Base-by-base conservation (phyloP, 495 filamentous ascomycete genomes). In the Chaetomium fimeti region DNA sequence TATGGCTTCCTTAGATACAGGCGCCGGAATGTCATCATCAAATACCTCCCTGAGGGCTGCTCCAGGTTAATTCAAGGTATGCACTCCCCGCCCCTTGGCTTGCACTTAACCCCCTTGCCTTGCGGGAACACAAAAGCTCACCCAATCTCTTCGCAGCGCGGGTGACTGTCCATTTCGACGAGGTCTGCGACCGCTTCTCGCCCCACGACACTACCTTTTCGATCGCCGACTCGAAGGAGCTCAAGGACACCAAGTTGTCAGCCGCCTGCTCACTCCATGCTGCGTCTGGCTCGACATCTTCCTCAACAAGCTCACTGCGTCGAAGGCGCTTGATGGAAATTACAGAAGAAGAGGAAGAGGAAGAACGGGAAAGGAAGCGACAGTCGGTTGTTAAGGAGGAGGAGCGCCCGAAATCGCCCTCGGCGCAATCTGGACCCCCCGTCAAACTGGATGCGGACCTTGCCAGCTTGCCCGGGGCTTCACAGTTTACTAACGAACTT, bases 1-100 rank as follows among this genome's bases (percentile, higher is more conserved):
- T 98, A 93, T 72, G 95, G 94, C 43, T 94, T 97, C 66, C 77
- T 98, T 59, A 85, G 90, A 61, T 98, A 97, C 71, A 84, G 94
- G 27, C 87, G 93, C 68, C 85, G 91, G 69, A 97, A 92, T 77
- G 89, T 98, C 59, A 78, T 98, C 51, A 84, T 98, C 69, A 96
- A 93, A 73, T 97, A 92, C 71, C 80, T 96, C 58, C 95, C 95
- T 3, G 90, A 96, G 66, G 91, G 88, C 40, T 89, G 92, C 56
- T 97, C 93, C 58, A 84, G 94, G 63, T 81, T 98, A 57, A 76
- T 98, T 27, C 89, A 94, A 89, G 94, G 94, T 97, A 76, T 68
- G 83, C 67, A 57, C 62, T 47, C 45, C 29, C 48, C 43, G 36
- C 32, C 61, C 64, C 42, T 65, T 65, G 49, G 54, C 43, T 45